phyloP scores from a whole-genome alignment of 176 grass and related monocot species.

The Hordeum marinum region DNA sequence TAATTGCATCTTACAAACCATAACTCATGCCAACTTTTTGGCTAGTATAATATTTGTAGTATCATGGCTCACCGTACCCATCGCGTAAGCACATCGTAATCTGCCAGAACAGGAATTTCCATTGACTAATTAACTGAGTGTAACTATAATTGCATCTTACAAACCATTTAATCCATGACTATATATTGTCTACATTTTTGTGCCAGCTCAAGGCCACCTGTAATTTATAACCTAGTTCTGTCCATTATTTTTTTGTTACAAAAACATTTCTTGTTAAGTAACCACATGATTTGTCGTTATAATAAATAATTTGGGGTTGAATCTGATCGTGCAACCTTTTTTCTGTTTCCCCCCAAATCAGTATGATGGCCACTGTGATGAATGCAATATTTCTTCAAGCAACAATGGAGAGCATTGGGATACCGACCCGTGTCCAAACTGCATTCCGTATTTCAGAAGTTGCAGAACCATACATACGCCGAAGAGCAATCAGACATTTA shows the following conservation, averaged over 20 bases:
- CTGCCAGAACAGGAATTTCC: background rate
- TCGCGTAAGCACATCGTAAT: background rate
- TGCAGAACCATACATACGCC: constrained; percentile 94
- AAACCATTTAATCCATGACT: background rate
- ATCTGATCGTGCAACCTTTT: background rate
- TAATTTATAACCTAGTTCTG: background rate
- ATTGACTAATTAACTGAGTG: background rate
- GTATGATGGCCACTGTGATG: constrained; percentile 98
- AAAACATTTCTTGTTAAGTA: background rate
- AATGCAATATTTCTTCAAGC: constrained; percentile 99
- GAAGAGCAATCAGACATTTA: constrained; percentile 85
- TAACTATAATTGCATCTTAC: background rate
- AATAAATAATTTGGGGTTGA: background rate
- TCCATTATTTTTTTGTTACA: constrained; percentile 1
- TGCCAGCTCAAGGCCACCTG: background rate
- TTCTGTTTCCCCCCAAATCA: constrained; percentile 21
- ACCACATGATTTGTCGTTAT: background rate
- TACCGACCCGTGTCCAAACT: constrained; percentile 93
- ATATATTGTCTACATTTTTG: background rate
- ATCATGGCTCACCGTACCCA: background rate
- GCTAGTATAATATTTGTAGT: background rate
- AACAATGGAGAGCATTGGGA: constrained; percentile 99
- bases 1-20: background rate
- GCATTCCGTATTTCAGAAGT: constrained; percentile 99
- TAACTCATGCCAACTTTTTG: background rate